Conservation (phyloP, 2,329 filamentous ascomycete genomes). For the Colletotrichum eremochloae region DNA sequence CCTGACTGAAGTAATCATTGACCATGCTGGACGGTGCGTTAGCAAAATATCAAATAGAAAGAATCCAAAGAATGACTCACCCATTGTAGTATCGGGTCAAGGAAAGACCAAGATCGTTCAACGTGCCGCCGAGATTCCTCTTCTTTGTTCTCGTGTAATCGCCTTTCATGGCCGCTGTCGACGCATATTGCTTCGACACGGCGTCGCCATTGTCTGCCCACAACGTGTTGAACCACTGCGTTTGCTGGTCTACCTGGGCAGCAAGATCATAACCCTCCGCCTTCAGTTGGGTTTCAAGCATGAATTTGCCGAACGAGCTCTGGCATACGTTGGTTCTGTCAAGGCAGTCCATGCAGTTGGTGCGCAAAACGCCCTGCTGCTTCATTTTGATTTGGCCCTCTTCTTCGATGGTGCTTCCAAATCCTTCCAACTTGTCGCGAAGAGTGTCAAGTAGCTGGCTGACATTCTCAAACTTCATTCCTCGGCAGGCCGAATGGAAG, state of each 20-base stretch:
- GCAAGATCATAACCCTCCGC: conserved; percentile 82
- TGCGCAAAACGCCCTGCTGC: conserved; percentile 86
- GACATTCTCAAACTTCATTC: conserved; percentile 99
- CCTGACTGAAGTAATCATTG: conserved; percentile 97
- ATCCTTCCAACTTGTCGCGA: conserved; percentile 73
- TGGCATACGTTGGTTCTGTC: conserved; percentile 97
- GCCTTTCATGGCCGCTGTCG: conserved; percentile 94
- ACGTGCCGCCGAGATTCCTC: conserved; percentile 88
- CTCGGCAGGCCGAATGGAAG: conserved; percentile 91
- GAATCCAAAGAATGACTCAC: conserved; percentile 56
- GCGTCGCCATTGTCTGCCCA: conserved; percentile 99
- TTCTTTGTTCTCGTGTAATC: conserved; percentile 95
- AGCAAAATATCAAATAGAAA: conserved; percentile 9
- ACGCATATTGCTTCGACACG: conserved; percentile 95
- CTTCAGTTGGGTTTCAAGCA: conserved; percentile 83
- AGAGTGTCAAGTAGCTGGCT: conserved; percentile 81
- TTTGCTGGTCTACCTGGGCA: conserved; percentile 81
- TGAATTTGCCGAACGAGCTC: conserved; percentile 87
- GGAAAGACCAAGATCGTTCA: conserved; percentile 92
- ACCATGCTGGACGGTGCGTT: conserved; percentile 77
- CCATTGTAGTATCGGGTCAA: conserved; percentile 80
- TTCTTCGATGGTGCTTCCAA: conserved; percentile 76
- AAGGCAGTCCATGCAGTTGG: conserved; percentile 98
- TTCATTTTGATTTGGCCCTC: conserved; percentile 57
- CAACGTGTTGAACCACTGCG: conserved; percentile 93